These are phyloP conservation scores for Albugo candida DNA, from an alignment of 352 stramenopile species.

Conservation along the genomic window DNA sequence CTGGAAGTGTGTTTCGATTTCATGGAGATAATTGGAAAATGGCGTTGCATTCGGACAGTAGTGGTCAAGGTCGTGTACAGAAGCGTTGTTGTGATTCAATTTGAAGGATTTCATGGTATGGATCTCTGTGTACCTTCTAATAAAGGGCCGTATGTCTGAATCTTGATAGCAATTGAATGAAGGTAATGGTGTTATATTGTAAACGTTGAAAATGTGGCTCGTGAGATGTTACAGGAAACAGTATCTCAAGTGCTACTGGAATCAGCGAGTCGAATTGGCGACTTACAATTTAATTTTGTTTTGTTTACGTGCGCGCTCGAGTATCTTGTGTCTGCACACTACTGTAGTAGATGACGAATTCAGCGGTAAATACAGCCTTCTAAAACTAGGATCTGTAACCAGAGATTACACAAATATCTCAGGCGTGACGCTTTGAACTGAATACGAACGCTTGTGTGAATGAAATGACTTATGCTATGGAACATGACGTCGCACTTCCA, in stretches of 20 bases:
- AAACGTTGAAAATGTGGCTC: constrained; percentile 1
- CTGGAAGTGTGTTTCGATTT: constrained; percentile 32
- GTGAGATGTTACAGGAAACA: too few relatives aligned
- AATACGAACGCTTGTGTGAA: too few relatives aligned
- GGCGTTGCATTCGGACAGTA: too few relatives aligned
- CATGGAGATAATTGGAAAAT: constrained; percentile 3
- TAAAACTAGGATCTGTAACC: too few relatives aligned
- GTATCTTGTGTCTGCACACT: background rate
- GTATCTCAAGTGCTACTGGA: too few relatives aligned
- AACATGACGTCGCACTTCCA: constrained; percentile 40
- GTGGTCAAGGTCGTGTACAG: background rate
- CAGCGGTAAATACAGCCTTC: too few relatives aligned
- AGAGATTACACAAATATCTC: too few relatives aligned
- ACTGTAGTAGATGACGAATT: too few relatives aligned
- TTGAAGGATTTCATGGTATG: background rate
- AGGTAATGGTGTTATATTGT: background rate
- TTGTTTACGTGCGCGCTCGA: background rate
- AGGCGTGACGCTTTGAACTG: background rate
- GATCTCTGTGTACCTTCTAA: background rate
- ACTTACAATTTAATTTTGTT: too few relatives aligned
- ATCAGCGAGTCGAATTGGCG: too few relatives aligned
- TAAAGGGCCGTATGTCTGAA: background rate
- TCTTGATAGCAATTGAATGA: background rate
- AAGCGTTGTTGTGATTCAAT: constrained; percentile 2
- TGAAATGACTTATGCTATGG: constrained; percentile 2